Conservation (phyloP, 176 grass and related monocot genomes). For the Alopecurus myosuroides region DNA sequence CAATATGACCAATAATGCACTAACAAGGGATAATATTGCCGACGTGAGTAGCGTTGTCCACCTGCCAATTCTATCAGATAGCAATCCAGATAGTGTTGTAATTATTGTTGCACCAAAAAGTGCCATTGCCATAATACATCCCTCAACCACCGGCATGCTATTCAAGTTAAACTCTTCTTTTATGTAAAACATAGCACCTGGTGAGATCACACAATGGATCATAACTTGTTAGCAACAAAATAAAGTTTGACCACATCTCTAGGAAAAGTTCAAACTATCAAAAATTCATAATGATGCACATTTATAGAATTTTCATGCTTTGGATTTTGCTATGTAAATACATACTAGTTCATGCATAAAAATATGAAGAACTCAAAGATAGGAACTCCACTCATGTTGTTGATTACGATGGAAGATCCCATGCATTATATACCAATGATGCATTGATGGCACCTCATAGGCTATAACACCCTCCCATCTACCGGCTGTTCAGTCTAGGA, state of each 20-base stretch:
- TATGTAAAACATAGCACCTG: conserved; percentile 54
- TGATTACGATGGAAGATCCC: too few species aligned
- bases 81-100: conserved; percentile 46
- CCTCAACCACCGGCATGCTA: conserved; percentile 40
- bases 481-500: too few species aligned
- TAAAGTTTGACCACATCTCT: not conserved
- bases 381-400: too few species aligned
- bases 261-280: too few species aligned
- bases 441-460: not conserved
- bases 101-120: conserved; percentile 62
- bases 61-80: conserved; percentile 39
- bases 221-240: not conserved
- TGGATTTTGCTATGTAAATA: too few species aligned
- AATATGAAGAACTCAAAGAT: too few species aligned
- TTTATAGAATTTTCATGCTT: too few species aligned
- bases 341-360: too few species aligned
- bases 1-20: conserved; percentile 28
- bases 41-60: conserved; percentile 47
- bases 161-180: too few species aligned
- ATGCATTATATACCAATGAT: not conserved
- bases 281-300: too few species aligned
- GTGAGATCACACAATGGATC: not conserved
- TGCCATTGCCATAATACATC: conserved; percentile 48
- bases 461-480: too few species aligned
- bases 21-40: conserved; percentile 30